Percentiles rank a stretch among this genome's conserved stretches.
Evolutionary conservation across 441 rosid species (phyloP).

Genomic region (Pelargonium australe): DNA sequence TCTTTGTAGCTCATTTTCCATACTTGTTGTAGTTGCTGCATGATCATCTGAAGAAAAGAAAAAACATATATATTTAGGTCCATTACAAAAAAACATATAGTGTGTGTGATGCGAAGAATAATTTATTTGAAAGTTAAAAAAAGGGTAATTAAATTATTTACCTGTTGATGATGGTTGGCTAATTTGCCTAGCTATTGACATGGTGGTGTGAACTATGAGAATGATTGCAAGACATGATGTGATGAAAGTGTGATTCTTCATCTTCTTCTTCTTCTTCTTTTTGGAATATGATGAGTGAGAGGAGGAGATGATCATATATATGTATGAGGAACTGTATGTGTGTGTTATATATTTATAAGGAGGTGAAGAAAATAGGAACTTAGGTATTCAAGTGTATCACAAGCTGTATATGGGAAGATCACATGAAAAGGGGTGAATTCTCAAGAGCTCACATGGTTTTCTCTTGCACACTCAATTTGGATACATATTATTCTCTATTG

Average conservation of each 20-base stretch:
- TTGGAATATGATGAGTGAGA: neutral
- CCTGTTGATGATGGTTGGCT: neutral
- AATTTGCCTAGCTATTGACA: neutral
- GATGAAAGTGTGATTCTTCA: neutral
- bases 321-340: too few relatives aligned
- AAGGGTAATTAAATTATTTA: neutral
- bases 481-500: neutral
- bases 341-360: neutral
- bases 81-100: neutral
- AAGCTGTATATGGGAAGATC: slow-evolving; percentile 10
- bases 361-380: neutral
- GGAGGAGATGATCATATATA: neutral
- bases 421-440: slow-evolving; percentile 13
- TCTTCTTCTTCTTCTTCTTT: neutral
- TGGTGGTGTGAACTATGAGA: neutral
- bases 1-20: neutral
- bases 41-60: neutral
- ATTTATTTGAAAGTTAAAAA: too few relatives aligned
- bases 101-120: too few relatives aligned
- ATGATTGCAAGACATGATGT: neutral
- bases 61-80: too few relatives aligned
- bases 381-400: slow-evolving; percentile 20
- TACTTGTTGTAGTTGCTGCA: neutral
- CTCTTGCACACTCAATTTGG: slow-evolving; percentile 1
- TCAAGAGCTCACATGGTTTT: slow-evolving; percentile 8